A percentile compares a stretch with the other conserved stretches of the same genome.
Conservation (phyloP, 495 filamentous ascomycete genomes). For the Halenospora varia region DNA sequence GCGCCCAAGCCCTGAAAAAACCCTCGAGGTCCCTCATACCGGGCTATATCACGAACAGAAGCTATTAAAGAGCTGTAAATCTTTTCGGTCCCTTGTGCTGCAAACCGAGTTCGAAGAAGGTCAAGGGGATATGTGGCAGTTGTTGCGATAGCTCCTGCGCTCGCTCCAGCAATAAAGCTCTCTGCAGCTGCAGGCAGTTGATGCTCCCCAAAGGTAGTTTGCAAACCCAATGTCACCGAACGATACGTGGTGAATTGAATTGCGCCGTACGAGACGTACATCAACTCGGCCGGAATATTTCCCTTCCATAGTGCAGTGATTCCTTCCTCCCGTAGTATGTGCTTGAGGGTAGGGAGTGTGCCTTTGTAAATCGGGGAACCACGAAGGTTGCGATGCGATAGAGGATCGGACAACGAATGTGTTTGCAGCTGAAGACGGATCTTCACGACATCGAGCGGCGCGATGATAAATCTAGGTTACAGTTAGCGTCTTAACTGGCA, state of each 20-base stretch:
- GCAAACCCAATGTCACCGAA: slow-evolving; percentile 57
- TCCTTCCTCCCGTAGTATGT: slow-evolving; percentile 75
- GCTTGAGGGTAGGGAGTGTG: slow-evolving; percentile 69
- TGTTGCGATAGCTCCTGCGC: slow-evolving; percentile 77
- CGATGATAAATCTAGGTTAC: slow-evolving; percentile 70
- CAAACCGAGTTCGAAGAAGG: slow-evolving; percentile 89
- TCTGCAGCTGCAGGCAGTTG: slow-evolving; percentile 46
- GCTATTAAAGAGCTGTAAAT: slow-evolving; percentile 67
- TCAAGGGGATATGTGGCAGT: slow-evolving; percentile 88
- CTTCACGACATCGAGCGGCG: slow-evolving; percentile 92
- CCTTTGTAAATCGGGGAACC: slow-evolving; percentile 71
- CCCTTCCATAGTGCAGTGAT: slow-evolving; percentile 93
- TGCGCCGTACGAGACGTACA: slow-evolving; percentile 87
- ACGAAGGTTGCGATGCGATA: slow-evolving; percentile 40
- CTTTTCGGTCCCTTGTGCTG: slow-evolving; percentile 82
- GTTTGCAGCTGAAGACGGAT: slow-evolving; percentile 92
- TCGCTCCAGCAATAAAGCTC: slow-evolving; percentile 74
- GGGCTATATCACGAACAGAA: slow-evolving; percentile 68
- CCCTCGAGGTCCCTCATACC: slow-evolving; percentile 66
- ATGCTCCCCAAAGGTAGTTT: slow-evolving; percentile 30
- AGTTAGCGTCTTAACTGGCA: slow-evolving; percentile 1
- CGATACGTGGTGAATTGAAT: slow-evolving; percentile 92
- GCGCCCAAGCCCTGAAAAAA: slow-evolving; percentile 86
- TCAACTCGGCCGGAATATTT: slow-evolving; percentile 88
- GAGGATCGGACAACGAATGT: slow-evolving; percentile 66